Conservation (phyloP, 1,139 yeast genomes). For the Suhomyces choctaworum region DNA sequence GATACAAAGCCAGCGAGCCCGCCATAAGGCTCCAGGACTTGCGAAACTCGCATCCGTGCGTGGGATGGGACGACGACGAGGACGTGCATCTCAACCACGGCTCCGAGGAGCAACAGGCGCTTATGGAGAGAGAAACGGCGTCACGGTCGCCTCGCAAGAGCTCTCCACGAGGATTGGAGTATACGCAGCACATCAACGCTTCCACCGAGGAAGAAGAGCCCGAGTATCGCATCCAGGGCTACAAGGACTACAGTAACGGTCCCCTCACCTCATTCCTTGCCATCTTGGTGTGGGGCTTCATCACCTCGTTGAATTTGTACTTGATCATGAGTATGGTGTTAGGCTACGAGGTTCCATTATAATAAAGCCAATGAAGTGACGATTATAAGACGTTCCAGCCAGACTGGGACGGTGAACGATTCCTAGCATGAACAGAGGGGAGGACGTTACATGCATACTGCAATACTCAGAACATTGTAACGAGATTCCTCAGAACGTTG, state of each 20-base stretch:
- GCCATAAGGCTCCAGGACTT: conserved; percentile 46
- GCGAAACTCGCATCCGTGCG: conserved; percentile 47
- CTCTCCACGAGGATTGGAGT: no score
- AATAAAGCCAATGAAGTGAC: conserved; percentile 1
- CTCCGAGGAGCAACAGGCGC: conserved; percentile 10
- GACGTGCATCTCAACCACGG: conserved; percentile 19
- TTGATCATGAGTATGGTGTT: conserved; percentile 49
- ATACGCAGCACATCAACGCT: not conserved
- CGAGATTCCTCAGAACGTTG: no score
- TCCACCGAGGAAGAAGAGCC: conserved; percentile 3
- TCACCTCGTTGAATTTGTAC: conserved; percentile 51
- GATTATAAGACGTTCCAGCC: no score
- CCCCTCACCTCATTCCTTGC: conserved; percentile 45
- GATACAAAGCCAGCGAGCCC: conserved; percentile 39
- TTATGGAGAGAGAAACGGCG: not conserved
- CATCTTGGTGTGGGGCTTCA: conserved; percentile 51
- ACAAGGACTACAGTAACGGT: conserved; percentile 57
- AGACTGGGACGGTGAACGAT: no score
- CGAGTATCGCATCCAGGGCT: conserved; percentile 31
- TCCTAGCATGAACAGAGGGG: no score
- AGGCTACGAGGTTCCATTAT: conserved; percentile 42
- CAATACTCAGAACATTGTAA: no score
- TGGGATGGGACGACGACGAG: conserved; percentile 44
- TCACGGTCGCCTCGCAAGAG: not conserved
- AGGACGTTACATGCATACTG: no score